Evolutionary conservation across 805 yeast species (phyloP).

Genomic region (Candida sanyiensis): DNA sequence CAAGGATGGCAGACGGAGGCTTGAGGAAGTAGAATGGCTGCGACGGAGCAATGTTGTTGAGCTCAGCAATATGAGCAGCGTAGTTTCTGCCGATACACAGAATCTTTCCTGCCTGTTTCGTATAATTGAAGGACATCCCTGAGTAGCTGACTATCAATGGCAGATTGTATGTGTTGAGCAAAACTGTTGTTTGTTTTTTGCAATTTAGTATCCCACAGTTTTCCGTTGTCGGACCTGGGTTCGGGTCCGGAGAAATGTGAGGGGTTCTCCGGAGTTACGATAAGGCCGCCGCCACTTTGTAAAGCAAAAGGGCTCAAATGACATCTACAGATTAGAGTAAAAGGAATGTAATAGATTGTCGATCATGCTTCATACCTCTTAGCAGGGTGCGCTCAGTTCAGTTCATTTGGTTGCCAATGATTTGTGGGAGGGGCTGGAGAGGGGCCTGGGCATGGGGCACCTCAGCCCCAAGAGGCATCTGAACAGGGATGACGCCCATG

Average conservation of each 20-base stretch:
- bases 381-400: too few relatives aligned
- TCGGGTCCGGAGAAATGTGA: constrained; percentile 1
- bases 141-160: neutral
- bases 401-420: too few relatives aligned
- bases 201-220: neutral
- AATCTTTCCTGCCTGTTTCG: constrained; percentile 65
- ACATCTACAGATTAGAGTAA: too few relatives aligned
- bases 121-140: constrained; percentile 34
- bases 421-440: neutral
- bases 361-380: too few relatives aligned
- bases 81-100: constrained; percentile 96
- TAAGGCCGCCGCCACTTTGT: too few relatives aligned
- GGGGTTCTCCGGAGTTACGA: too few relatives aligned
- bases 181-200: neutral
- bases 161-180: too few relatives aligned
- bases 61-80: constrained; percentile 91
- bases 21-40: constrained; percentile 92
- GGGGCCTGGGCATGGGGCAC: too few relatives aligned
- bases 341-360: too few relatives aligned
- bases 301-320: too few relatives aligned
- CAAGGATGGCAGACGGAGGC: constrained; percentile 74
- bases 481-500: constrained; percentile 5
- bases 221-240: neutral
- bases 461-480: too few relatives aligned
- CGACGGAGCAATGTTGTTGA: constrained; percentile 73